Percentiles rank a stretch among this genome's conserved stretches.
phyloP scores from a whole-genome alignment of 805 yeast genomes.

The Pichia paraexigua region DNA sequence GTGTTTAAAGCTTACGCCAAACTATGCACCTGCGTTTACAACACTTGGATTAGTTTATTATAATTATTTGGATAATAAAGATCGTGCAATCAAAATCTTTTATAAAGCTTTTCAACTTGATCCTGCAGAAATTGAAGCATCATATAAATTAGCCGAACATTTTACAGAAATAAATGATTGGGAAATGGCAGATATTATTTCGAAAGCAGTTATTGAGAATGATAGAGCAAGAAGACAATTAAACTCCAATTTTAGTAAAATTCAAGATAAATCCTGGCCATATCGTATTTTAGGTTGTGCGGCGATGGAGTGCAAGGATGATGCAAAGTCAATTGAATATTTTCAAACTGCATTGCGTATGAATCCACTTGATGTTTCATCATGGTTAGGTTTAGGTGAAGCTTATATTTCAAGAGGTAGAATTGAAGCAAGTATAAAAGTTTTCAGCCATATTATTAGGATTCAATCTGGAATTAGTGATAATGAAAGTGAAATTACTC shows the following conservation, averaged over 20 bases:
- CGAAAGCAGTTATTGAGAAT: slow-evolving; percentile 55
- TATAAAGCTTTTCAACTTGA: slow-evolving; percentile 86
- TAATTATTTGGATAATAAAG: slow-evolving; percentile 46
- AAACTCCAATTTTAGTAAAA: slow-evolving; percentile 15
- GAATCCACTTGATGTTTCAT: slow-evolving; percentile 56
- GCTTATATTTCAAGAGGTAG: slow-evolving; percentile 83
- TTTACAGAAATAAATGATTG: slow-evolving; percentile 66
- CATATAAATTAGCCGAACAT: slow-evolving; percentile 60
- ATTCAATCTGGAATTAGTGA: slow-evolving; percentile 33
- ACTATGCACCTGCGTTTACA: slow-evolving; percentile 73
- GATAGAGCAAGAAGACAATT: slow-evolving; percentile 47
- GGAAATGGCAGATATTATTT: slow-evolving; percentile 73
- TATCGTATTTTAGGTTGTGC: slow-evolving; percentile 79
- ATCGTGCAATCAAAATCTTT: slow-evolving; percentile 77
- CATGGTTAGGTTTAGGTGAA: slow-evolving; percentile 98
- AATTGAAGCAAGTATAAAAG: slow-evolving; percentile 77
- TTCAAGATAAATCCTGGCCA: slow-evolving; percentile 62
- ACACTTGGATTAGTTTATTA: slow-evolving; percentile 71
- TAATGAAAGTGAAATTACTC: slow-evolving; percentile 7
- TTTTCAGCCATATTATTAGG: slow-evolving; percentile 57
- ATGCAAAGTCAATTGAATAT: slow-evolving; percentile 75
- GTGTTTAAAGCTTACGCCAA: slow-evolving; percentile 56
- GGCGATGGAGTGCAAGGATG: slow-evolving; percentile 61
- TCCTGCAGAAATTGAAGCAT: slow-evolving; percentile 66
- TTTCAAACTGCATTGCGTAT: slow-evolving; percentile 80